These are phyloP conservation scores for Acidiella bohemica DNA, from an alignment of 495 filamentous ascomycete species.

Conservation along the genomic window DNA sequence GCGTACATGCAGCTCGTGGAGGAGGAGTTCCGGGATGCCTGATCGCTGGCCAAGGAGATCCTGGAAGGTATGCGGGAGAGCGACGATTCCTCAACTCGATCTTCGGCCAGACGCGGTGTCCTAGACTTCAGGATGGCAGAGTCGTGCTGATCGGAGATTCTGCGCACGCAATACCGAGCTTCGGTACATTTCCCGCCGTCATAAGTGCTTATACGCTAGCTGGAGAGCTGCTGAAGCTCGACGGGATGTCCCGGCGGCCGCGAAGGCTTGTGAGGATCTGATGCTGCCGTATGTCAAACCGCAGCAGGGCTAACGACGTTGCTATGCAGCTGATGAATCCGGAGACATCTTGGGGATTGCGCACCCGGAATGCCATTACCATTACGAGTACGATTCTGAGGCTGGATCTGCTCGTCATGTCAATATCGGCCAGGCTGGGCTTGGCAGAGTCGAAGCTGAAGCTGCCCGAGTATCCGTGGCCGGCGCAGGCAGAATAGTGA, in stretches of 20 bases:
- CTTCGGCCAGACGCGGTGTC: conserved; percentile 9
- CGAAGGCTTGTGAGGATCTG: conserved; percentile 10
- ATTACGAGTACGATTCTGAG: conserved; percentile 1
- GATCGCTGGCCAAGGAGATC: conserved; percentile 15
- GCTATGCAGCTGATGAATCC: conserved; percentile 10
- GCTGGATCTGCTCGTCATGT: conserved; percentile 1
- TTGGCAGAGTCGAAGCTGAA: conserved; percentile 8
- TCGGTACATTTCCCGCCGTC: conserved; percentile 20
- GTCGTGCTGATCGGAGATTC: conserved; percentile 18
- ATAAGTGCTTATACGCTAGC: conserved; percentile 18
- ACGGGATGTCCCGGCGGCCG: neutral
- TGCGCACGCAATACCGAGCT: conserved; percentile 13
- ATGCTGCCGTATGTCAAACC: conserved; percentile 8
- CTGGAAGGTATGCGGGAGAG: conserved; percentile 17
- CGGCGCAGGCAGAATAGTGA: too few relatives aligned
- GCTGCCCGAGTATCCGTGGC: conserved; percentile 9
- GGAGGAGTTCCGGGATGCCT: conserved; percentile 12
- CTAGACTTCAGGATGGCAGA: conserved; percentile 9
- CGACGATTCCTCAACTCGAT: conserved; percentile 19
- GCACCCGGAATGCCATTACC: conserved; percentile 4
- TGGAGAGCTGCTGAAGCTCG: conserved; percentile 17
- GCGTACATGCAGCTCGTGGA: conserved; percentile 8
- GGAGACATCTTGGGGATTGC: conserved; percentile 11
- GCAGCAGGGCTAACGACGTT: neutral
- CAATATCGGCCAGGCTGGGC: neutral